A percentile compares a stretch with the other conserved stretches of the same genome.
Evolutionary conservation across 129 eudicot genomes (phyloP).

Genomic region (Arctium minus): DNA sequence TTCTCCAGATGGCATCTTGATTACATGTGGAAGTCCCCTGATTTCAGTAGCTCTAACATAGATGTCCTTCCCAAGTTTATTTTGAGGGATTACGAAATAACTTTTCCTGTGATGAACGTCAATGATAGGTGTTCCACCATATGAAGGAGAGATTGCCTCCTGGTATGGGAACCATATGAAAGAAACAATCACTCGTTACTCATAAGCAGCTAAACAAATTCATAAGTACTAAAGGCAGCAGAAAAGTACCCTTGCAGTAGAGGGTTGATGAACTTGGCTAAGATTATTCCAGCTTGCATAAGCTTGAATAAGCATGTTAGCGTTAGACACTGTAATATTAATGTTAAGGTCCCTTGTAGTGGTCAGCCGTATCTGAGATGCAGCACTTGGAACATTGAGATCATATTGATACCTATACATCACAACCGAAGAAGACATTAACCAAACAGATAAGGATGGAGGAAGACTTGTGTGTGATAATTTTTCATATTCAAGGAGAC

Average conservation of each 20-base stretch:
- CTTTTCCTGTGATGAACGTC: conserved; percentile 69
- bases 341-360: conserved; percentile 77
- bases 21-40: conserved; percentile 61
- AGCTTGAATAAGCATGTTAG: conserved; percentile 90
- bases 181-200: background rate
- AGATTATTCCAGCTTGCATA: conserved; percentile 97
- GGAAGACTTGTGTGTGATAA: background rate
- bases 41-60: conserved; percentile 69
- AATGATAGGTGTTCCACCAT: conserved; percentile 43
- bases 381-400: conserved; percentile 71
- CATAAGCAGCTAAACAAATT: background rate
- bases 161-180: conserved; percentile 25
- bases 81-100: conserved; percentile 77
- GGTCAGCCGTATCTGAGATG: conserved; percentile 85
- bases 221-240: conserved; percentile 11
- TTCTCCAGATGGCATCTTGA: conserved; percentile 90
- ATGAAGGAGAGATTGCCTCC: conserved; percentile 64
- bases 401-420: conserved; percentile 78
- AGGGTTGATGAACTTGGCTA: conserved; percentile 57
- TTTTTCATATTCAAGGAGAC: too few species aligned
- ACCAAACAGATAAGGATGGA: background rate
- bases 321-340: conserved; percentile 80
- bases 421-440: conserved; percentile 6
- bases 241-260: conserved; percentile 37
- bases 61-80: conserved; percentile 91